Conservation (phyloP, 352 stramenopile species). For the Saprolegnia parasitica region DNA sequence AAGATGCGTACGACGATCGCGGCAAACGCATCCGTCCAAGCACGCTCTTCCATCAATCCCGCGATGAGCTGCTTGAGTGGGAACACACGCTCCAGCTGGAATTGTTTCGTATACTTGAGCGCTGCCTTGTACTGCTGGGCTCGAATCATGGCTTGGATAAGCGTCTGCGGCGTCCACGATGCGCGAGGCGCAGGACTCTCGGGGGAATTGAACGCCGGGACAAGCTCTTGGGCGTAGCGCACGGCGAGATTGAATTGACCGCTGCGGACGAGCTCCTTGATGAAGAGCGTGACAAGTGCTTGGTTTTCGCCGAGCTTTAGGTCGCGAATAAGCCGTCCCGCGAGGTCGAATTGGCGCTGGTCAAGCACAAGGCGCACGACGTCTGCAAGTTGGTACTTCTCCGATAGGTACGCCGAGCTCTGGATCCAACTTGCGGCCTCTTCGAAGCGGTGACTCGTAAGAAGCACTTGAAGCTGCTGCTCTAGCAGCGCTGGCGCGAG, state of each 20-base stretch:
- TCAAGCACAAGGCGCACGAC: slow-evolving; percentile 76
- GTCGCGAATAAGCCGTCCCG: slow-evolving; percentile 68
- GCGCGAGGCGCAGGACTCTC: slow-evolving; percentile 32
- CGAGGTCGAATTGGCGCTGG: slow-evolving; percentile 50
- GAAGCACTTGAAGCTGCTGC: slow-evolving; percentile 46
- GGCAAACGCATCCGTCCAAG: slow-evolving; percentile 67
- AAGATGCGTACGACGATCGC: slow-evolving; percentile 46
- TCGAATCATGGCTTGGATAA: slow-evolving; percentile 82
- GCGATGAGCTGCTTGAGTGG: slow-evolving; percentile 52
- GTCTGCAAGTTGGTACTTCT: slow-evolving; percentile 75
- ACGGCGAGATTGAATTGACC: slow-evolving; percentile 65
- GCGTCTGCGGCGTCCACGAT: slow-evolving; percentile 69
- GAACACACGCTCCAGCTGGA: slow-evolving; percentile 68
- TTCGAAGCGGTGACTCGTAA: slow-evolving; percentile 43
- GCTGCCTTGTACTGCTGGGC: slow-evolving; percentile 62
- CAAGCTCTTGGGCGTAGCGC: slow-evolving; percentile 73
- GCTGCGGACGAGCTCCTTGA: slow-evolving; percentile 69
- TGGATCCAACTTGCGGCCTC: slow-evolving; percentile 72
- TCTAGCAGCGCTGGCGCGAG: slow-evolving; percentile 43
- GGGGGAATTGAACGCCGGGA: slow-evolving; percentile 52
- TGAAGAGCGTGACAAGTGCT: slow-evolving; percentile 71
- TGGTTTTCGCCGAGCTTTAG: slow-evolving; percentile 60
- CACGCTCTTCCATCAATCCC: slow-evolving; percentile 60
- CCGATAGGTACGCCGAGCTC: slow-evolving; percentile 38
- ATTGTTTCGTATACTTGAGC: slow-evolving; percentile 78